phyloP scores from a whole-genome alignment of 2,329 filamentous ascomycete species.

The Colletotrichum viniferum region DNA sequence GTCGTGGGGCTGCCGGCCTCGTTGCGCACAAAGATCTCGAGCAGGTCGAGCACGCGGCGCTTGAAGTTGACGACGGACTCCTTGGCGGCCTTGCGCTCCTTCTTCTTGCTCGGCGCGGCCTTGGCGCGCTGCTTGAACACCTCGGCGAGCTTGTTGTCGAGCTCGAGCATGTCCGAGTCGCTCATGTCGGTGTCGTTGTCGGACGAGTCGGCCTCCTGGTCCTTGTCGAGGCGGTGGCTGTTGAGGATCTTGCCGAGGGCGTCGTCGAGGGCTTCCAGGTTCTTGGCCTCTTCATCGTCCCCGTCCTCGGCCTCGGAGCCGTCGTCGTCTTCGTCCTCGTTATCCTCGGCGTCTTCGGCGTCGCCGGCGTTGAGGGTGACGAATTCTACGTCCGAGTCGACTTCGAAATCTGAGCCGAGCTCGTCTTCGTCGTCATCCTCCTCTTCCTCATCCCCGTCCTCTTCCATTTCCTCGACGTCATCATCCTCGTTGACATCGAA shows the following conservation, averaged over 20 bases:
- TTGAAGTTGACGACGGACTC: constrained; percentile 94
- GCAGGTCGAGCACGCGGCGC: constrained; percentile 85
- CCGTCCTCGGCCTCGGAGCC: constrained; percentile 45
- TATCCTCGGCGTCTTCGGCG: constrained; percentile 44
- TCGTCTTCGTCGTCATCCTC: constrained; percentile 39
- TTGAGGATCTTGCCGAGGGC: constrained; percentile 80
- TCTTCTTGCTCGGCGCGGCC: constrained; percentile 69
- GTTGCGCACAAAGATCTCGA: constrained; percentile 83
- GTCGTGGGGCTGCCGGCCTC: constrained; percentile 72
- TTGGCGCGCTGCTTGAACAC: constrained; percentile 83
- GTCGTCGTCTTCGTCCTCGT: constrained; percentile 50
- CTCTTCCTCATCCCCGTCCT: constrained; percentile 42
- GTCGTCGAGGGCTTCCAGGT: constrained; percentile 64
- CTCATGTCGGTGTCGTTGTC: constrained; percentile 84
- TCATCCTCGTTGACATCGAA: constrained; percentile 68
- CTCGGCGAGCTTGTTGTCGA: constrained; percentile 82
- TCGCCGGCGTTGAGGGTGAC: constrained; percentile 46
- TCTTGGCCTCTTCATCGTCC: constrained; percentile 46
- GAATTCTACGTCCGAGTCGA: constrained; percentile 56
- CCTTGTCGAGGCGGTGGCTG: constrained; percentile 68
- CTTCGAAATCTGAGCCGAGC: constrained; percentile 50
- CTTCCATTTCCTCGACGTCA: constrained; percentile 40
- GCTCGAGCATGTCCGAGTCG: constrained; percentile 91
- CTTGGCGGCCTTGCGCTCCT: constrained; percentile 85
- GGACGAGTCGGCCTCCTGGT: constrained; percentile 57